Conservation (phyloP, 352 stramenopile genomes). For the Pythium periplocum region DNA sequence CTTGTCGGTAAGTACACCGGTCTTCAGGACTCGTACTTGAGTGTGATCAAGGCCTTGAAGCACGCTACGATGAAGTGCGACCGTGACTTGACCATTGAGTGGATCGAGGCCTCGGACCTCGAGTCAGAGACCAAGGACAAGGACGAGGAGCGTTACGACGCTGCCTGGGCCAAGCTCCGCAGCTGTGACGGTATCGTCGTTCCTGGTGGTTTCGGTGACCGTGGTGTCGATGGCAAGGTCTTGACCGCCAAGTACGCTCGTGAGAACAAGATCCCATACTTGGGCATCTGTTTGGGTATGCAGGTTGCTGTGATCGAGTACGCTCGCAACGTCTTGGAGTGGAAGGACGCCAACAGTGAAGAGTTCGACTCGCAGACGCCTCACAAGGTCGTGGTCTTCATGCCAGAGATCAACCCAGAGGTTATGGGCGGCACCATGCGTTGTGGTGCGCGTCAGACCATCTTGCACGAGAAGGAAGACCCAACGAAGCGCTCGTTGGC, state of each 20-base stretch:
- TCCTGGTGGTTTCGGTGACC: conserved; percentile 97
- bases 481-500: conserved; percentile 80
- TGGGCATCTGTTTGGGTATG: conserved; percentile 98
- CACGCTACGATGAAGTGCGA: conserved; percentile 94
- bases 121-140: conserved; percentile 78
- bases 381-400: conserved; percentile 98
- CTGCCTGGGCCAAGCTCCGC: conserved; percentile 92
- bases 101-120: conserved; percentile 97
- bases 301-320: conserved; percentile 96
- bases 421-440: conserved; percentile 99
- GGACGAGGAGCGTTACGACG: conserved; percentile 67
- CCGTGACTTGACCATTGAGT: conserved; percentile 94
- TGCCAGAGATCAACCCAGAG: conserved; percentile 98
- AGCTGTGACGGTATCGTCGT: conserved; percentile 94
- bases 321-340: conserved; percentile 91
- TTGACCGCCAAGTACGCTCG: conserved; percentile 94
- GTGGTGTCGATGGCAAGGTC: conserved; percentile 98
- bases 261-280: conserved; percentile 94
- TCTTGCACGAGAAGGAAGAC: conserved; percentile 88
- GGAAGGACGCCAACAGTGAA: conserved; percentile 92
- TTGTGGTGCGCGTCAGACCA: conserved; percentile 93
- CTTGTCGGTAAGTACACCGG: conserved; percentile 99
- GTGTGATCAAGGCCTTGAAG: conserved; percentile 96
- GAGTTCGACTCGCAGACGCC: conserved; percentile 89
- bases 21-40: conserved; percentile 98